Base-by-base conservation (phyloP, 148 eudicot species). In the Rhododendron simsii region DNA sequence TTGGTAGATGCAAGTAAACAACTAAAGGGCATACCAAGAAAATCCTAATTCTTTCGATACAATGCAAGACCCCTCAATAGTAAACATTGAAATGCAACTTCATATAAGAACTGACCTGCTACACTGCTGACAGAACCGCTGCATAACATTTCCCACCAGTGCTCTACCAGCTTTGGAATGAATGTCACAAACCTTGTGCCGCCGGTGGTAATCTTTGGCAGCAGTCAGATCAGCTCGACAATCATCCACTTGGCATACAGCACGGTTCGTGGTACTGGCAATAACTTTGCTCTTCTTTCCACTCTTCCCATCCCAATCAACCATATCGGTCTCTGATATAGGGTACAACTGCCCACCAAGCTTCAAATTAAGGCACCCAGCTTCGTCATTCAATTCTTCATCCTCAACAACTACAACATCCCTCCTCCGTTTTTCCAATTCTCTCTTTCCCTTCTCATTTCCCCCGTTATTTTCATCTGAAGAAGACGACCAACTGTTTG, bases 71-170 rank as follows among this genome's bases (percentile, higher is more conserved):
- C 51, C 21, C 13, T 2, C 11, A 26, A 84, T 28, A 44, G 30
- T 35, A 75, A 75, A 55, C 51, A 21, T 26, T 83, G 3, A 16
- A 79, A 89, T 15, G 50, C 16, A 82, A 23, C 23, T 45, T 35
- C 47, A 47, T 6, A 83, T 18, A 23, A 76, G 45, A 30, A 86
- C 88, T 74, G 59, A 94, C 98, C 98, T 94, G 91, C 99, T 96
- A 89, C 99, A 96, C 91, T 96, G 99, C 92, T 96, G 99, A 89
- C 99, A 96, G 84, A 96, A 96, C 82, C 99, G 91, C 86, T 96
- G 98, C 92, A 91, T 85, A 76, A 89, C 89, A 87, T 91, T 93
- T 48, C 93, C 93, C 28, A 96, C 99, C 87, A 93, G 44, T 35
- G 93, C 98, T 81, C 89, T 87, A 37, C 71, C 89, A 33, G 95